Base-by-base conservation (phyloP, 352 stramenopile species). In the Phytophthora colocasiae region DNA sequence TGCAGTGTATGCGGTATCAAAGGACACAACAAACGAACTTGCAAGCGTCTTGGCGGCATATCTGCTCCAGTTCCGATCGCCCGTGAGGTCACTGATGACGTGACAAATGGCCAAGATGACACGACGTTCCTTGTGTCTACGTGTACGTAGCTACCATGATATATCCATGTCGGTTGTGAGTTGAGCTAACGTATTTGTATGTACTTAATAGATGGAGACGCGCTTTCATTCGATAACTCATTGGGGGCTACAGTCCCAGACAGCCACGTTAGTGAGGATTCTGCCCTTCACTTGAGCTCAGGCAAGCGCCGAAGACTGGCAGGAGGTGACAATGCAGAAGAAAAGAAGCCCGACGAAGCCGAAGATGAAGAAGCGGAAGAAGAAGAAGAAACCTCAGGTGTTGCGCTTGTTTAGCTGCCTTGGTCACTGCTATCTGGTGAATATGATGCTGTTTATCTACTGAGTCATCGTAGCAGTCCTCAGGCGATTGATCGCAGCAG, bases 401-500 rank as follows among this genome's bases (percentile, higher is more conserved):
- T 76, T 34, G 68, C 58, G 6, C 48, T 76, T n/a, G 68, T 76
- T 14, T 75, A 57, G 43, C 31, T 27, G 29, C 10, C 11, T 4
- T 50, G 6, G 6, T 29, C 19, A 17, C 29, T 58, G 22, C n/a
- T 41, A 41, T n/a, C 4, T 15, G 26, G 24, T 41, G 17, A 6
- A 10, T 43, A 32, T 27, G 3, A 17, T 43, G 14, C 43, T 34
- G 9, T 10, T n/a, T 48, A n/a, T 49, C 56, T 90, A 89, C 72
- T 93, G 81, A 7, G 63, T 90, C 48, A 93, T 80, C 22, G 73
- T 87, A 31, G 84, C 86, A 49, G 71, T 86, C 48, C 91, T 79
- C n/a, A 97, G 65, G 31, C 89, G 85, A 50, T 97, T 97, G 50
- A 97, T 85, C 36, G 89, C 89, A 9, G 89, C 89, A n/a, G 90